phyloP scores from a whole-genome alignment of 331 rosid genomes.

The Stylosanthes scabra region DNA sequence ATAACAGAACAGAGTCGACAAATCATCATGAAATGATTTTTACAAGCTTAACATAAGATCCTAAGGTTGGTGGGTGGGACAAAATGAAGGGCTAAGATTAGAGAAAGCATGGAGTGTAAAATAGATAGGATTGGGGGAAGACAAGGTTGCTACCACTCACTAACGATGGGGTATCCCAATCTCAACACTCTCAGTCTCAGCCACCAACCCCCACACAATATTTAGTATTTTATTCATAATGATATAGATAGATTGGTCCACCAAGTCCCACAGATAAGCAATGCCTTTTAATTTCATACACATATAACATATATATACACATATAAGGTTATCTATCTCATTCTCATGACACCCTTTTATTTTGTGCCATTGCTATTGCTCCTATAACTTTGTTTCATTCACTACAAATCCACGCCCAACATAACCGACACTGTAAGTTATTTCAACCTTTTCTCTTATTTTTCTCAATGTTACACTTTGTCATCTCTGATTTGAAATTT shows the following conservation, averaged over 20 bases:
- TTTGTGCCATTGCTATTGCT: conserved; percentile 28
- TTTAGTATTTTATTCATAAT: neutral
- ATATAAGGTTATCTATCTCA: conserved; percentile 16
- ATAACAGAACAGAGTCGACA: neutral
- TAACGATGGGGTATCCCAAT: conserved; percentile 17
- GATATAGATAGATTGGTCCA: neutral
- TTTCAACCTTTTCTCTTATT: conserved; percentile 1
- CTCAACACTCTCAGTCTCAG: conserved; percentile 33
- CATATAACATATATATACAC: conserved; percentile 36
- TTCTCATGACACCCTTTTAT: neutral
- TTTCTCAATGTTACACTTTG: conserved; percentile 22
- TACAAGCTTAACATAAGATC: too few species aligned
- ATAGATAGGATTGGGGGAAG: conserved; percentile 16
- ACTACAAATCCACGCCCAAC: conserved; percentile 29
- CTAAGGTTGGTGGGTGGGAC: neutral
- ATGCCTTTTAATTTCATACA: conserved; percentile 12
- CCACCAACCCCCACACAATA: conserved; percentile 48
- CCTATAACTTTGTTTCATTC: conserved; percentile 15
- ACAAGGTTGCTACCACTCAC: conserved; percentile 55
- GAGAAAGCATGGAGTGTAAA: neutral
- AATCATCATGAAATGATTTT: neutral
- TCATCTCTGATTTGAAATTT: conserved; percentile 32
- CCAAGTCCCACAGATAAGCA: neutral
- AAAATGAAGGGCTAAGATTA: neutral
- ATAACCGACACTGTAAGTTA: conserved; percentile 44